Evolutionary conservation across 495 filamentous ascomycete species (phyloP), one percentile per base, ranked within the genome.

Genomic region (Aspergillus olivimuriae): DNA sequence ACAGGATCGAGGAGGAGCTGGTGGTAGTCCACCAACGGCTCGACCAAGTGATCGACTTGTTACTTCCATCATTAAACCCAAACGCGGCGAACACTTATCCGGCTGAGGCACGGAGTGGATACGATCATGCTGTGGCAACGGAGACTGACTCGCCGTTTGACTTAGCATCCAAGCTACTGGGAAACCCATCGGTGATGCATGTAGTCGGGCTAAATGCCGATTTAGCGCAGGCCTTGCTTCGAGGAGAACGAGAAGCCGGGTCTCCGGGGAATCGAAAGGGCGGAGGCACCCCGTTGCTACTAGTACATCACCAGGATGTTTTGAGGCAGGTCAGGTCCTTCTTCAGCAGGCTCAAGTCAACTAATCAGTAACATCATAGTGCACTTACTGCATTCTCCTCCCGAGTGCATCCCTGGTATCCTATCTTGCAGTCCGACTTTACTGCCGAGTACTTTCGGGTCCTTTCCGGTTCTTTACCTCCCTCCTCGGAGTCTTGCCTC

Each of bases 341-440:
- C 24, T 28, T 28, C 24, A 11, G 5, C 16, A 35, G 33, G 16
- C 16, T 8, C 12, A 3, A 14, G 33, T 2, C 33, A 15, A 35
- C 33, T 11, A 35, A 35, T 15, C 2, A 35, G 17, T 35, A 15
- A 35, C 33, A 35, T 35, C 6, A 11, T 35, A 35, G 33, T 15
- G 33, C 33, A 16, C 16, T 35, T 10, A 15, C 33, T 35, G 23
- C 24, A 12, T 46, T 46, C 43, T 46, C 43, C 1, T 21, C 23
- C 9, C 18, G 35, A 15, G 28, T 39, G 18, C 43, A 46, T 15
- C 2, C 12, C 24, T 46, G 28, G 20, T 46, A 46, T 46, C 43
- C 43, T 10, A 46, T 46, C 14, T 35, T 46, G 11, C 43, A 34
- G 9, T 24, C 18, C 10, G 35, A 39, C 22, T 46, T 46, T 21